A percentile compares a stretch with the other conserved stretches of the same genome.
Conservation (phyloP, 2,329 filamentous ascomycete genomes). For the Neopestalotiopsis clavispora region DNA sequence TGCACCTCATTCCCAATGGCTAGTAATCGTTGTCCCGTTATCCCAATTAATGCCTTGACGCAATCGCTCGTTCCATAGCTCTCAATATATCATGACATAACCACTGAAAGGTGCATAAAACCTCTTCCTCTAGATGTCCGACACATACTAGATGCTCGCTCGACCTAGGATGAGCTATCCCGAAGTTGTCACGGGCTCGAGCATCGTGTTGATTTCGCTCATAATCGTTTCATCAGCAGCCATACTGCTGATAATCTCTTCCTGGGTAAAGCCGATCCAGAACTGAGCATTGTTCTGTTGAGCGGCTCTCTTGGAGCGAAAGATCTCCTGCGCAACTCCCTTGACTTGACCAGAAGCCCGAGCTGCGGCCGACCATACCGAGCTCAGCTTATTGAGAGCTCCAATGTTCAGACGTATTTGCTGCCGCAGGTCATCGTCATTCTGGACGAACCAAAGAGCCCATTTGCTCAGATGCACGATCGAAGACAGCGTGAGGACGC, state of each 20-base stretch:
- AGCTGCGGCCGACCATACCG: slow-evolving; percentile 75
- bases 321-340: slow-evolving; percentile 79
- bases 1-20: not conserved
- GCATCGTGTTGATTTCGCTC: slow-evolving; percentile 56
- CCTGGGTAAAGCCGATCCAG: slow-evolving; percentile 60
- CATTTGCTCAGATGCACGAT: slow-evolving; percentile 85
- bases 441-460: slow-evolving; percentile 65
- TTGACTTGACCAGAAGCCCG: slow-evolving; percentile 75
- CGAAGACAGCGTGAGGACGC: slow-evolving; percentile 77
- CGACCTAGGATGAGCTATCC: not conserved
- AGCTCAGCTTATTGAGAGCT: slow-evolving; percentile 70
- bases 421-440: slow-evolving; percentile 72
- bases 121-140: not conserved
- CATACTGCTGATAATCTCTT: slow-evolving; percentile 60
- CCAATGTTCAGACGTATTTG: slow-evolving; percentile 80
- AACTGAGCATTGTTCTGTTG: slow-evolving; percentile 57
- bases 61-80: not conserved
- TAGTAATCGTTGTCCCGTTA: not conserved
- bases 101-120: no score
- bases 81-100: not conserved
- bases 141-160: not conserved
- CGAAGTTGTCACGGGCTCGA: slow-evolving; percentile 24
- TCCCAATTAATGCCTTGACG: not conserved
- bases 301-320: slow-evolving; percentile 58
- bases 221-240: slow-evolving; percentile 64